Conservation (phyloP, 2,329 filamentous ascomycete genomes). For the Davidsoniella eucalypti region DNA sequence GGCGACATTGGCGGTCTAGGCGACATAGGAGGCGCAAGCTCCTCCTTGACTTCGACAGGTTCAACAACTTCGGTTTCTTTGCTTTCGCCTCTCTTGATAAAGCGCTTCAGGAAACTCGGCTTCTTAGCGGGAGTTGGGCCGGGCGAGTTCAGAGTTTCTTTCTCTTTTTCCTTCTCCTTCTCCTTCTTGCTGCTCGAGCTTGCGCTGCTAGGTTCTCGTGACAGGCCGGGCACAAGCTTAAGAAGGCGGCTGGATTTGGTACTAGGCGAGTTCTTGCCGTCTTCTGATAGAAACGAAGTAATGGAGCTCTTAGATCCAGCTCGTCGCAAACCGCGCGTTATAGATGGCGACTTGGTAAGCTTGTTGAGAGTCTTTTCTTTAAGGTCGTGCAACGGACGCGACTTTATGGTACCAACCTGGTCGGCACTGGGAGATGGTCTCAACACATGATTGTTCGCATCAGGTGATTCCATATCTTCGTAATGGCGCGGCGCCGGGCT, state of each 20-base stretch:
- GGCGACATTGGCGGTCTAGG: constrained; percentile 1
- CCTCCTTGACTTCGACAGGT: background rate
- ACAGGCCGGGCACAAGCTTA: constrained; percentile 10
- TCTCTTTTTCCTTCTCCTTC: constrained; percentile 7
- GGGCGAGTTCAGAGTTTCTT: background rate
- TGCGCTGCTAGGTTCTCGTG: constrained; percentile 8
- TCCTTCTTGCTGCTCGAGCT: constrained; percentile 3
- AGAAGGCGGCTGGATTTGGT: constrained; percentile 10
- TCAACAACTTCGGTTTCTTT: constrained; percentile 1
- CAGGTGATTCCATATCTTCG: background rate
- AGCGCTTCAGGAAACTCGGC: constrained; percentile 8
- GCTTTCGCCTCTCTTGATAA: constrained; percentile 6
- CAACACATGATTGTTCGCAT: constrained; percentile 1
- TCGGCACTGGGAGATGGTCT: constrained; percentile 1
- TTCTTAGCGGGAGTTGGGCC: constrained; percentile 6
- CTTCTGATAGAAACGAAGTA: constrained; percentile 9
- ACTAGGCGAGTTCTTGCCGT: constrained; percentile 4
- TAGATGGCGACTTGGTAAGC: constrained; percentile 7
- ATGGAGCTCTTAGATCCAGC: constrained; percentile 12
- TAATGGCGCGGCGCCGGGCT: background rate
- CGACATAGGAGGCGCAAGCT: background rate
- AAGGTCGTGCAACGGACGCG: background rate
- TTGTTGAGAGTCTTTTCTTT: constrained; percentile 9
- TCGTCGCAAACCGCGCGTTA: constrained; percentile 10
- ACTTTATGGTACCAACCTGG: constrained; percentile 2